Conservation (phyloP, 257 asterid species). For the Solanum chaucha region DNA sequence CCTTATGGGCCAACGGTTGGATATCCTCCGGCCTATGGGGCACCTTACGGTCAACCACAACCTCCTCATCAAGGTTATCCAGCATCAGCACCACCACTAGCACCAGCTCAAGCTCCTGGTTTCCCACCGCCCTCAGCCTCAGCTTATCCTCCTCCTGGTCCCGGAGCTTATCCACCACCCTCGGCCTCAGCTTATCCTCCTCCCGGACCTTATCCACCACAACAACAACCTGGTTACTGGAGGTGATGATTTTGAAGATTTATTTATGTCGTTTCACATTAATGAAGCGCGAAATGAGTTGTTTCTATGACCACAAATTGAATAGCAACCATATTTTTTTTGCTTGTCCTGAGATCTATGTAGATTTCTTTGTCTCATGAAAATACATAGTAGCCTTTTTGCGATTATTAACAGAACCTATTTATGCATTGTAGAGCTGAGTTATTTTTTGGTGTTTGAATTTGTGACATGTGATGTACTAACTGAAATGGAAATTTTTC, state of each 20-base stretch:
- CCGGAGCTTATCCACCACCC: too few species aligned
- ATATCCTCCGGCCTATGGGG: conserved; percentile 18
- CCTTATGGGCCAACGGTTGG: conserved; percentile 23
- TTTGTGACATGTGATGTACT: background rate
- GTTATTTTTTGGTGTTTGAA: background rate
- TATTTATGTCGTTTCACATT: background rate
- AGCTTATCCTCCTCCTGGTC: too few species aligned
- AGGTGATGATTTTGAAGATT: conserved; percentile 19
- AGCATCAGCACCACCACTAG: background rate
- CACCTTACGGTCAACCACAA: conserved; percentile 2
- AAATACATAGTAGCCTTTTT: background rate
- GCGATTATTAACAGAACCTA: background rate
- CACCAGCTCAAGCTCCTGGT: background rate
- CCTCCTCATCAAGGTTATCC: conserved; percentile 4
- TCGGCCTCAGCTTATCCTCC: conserved; percentile 14
- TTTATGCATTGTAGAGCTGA: background rate
- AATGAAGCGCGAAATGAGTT: background rate
- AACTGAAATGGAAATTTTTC: background rate
- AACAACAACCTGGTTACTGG: conserved; percentile 24
- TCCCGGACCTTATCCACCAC: conserved; percentile 19
- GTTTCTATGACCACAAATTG: background rate
- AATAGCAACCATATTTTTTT: background rate
- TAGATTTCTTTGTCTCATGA: background rate
- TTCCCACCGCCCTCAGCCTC: conserved; percentile 8
- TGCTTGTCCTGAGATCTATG: background rate